Percentiles rank a stretch among this genome's conserved stretches.
Evolutionary conservation across 495 filamentous ascomycete genomes (phyloP).

Genomic region (Penicillium paradoxum): DNA sequence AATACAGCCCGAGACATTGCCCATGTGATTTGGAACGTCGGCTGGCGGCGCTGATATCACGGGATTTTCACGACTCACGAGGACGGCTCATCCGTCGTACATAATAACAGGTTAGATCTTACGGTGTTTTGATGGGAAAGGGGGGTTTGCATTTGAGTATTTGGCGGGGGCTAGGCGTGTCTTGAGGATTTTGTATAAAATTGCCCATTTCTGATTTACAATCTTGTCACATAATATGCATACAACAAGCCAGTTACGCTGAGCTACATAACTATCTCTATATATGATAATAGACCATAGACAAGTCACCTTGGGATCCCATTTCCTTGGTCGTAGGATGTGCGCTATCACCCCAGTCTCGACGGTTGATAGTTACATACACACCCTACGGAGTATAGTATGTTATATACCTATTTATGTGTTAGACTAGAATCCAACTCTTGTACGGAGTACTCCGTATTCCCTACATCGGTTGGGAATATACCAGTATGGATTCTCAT

Average conservation of each 20-base stretch:
- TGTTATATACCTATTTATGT: too few relatives aligned
- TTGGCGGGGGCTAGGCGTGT: neutral
- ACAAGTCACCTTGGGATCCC: too few relatives aligned
- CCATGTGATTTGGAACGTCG: constrained; percentile 97
- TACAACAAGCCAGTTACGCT: neutral
- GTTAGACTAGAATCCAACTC: too few relatives aligned
- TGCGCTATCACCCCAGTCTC: too few relatives aligned
- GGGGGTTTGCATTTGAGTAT: neutral
- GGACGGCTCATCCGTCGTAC: neutral
- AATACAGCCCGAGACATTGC: constrained; percentile 96
- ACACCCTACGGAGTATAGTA: too few relatives aligned
- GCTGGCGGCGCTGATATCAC: constrained; percentile 67
- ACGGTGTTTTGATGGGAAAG: neutral
- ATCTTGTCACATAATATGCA: constrained; percentile 2
- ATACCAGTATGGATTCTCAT: too few relatives aligned
- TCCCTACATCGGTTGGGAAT: too few relatives aligned
- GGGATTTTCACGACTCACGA: neutral
- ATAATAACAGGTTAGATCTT: neutral
- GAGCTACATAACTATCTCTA: too few relatives aligned
- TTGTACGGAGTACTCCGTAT: too few relatives aligned
- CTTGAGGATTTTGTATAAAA: neutral
- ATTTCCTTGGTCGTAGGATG: too few relatives aligned
- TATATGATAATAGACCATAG: too few relatives aligned
- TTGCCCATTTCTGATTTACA: neutral
- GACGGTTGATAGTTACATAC: too few relatives aligned